Base-by-base conservation (phyloP, 345 rosid species). In the Gossypium ekmanianum region DNA sequence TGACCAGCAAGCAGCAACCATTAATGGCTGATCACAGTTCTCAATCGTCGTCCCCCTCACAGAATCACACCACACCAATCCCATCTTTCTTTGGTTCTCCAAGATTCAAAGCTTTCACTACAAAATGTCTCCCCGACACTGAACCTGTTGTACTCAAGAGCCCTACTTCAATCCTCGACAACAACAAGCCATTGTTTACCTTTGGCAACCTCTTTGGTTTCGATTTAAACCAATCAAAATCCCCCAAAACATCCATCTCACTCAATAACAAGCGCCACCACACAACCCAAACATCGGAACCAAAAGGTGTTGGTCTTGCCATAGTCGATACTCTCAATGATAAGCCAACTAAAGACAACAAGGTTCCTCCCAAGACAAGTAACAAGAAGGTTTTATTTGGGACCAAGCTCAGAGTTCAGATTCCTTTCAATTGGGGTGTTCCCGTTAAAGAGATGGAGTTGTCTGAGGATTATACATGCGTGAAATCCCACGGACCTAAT, bases 391-490 rank as follows among this genome's bases (percentile, higher is more conserved):
- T 88, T 57, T 79, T 88, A 61, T 88, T 85, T 76, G 97, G 88
- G 7, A 74, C 86, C 8, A 83, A 85, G 24, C 84, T 87, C 18
- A 81, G 79, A 75, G 86, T 88, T 62, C 88, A 84, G 77, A 85
- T 88, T 64, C 94, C 89, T 34, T 27, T 50, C 59, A 63, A 80
- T 20, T 78, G 79, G 22, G 45, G 77, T 61, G 65, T 85, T 51
- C 68, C 86, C 7, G 76, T 82, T 68, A 84, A 81, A 58, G 91
- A 88, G 71, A 87, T 93, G 84, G 95, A 91, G 84, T 87, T 86
- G 56, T 88, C 90, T 20, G 98, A 91, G 79, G 97, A 94, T 63
- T 94, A 94, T 62, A 92, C 97, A 9, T 76, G 98, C 55, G 94
- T 94, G 73, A 86, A 85, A 27, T 84, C 89, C 48, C 91, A 86